Evolutionary conservation across 2,329 filamentous ascomycete species (phyloP), one percentile per base, ranked within the genome.

Genomic region (Beauveria asiatica): DNA sequence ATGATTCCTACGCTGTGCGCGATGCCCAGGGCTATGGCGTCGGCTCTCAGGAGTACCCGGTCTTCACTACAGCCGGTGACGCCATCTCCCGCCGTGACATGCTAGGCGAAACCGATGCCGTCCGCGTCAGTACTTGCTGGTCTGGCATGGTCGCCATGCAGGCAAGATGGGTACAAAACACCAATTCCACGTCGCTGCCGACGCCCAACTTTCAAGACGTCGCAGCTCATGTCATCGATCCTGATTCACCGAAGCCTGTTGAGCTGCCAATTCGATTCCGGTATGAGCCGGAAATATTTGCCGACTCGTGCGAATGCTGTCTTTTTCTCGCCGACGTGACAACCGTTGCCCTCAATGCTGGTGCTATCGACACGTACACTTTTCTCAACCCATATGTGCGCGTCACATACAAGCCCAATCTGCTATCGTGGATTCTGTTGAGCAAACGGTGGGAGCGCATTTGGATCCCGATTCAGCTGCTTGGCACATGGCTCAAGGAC

Each of bases 341-440:
- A 2, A 67, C 67, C 50, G 72, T 67, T 3, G 74, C 73, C n/a
- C 73, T 68, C 13, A 68, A 67, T 57, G 71, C 69, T 46, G 73
- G 70, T 30, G 72, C 70, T 1, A 65, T 69, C 10, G 77, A 82
- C 44, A 79, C 80, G 0, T 84, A 83, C 2, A 85, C 90, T 56
- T 91, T 83, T 68, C 83, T 91, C 77, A 92, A 92, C 68, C 88
- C 88, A 0, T 91, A 83, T 67, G 81, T 92, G 48, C 83, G 88
- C 19, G 86, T 89, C 5, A 84, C 88, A 1, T 91, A 92, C 69
- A 80, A 82, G 51, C 72, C 76, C 33, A 68, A 69, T 4, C 83
- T 84, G 0, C 76, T 88, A 9, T 73, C 74, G 1, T 86, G 83
- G 81, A 75, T 90, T 2, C 73, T 77, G 2, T 72, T 85, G 30